phyloP scores from a whole-genome alignment of 345 rosid species.

The Firmiana major region DNA sequence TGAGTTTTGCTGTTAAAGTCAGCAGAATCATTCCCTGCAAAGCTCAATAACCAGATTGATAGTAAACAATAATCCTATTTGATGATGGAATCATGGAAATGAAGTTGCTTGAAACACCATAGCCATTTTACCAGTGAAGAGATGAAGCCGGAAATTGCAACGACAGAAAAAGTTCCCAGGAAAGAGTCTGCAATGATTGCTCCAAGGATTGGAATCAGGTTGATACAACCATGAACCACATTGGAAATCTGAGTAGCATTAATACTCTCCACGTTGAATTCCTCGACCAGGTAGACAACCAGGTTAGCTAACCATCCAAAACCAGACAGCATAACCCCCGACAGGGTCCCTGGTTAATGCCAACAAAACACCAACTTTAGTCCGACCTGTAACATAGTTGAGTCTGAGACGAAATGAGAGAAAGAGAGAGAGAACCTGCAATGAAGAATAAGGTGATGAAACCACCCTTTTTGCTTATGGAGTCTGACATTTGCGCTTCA shows the following conservation, averaged over 20 bases:
- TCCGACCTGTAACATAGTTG: background rate
- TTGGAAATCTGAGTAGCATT: constrained; percentile 19
- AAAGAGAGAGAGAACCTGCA: background rate
- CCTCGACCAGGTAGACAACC: constrained; percentile 32
- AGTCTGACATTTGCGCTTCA: background rate
- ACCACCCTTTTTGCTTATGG: constrained; percentile 17
- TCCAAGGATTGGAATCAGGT: constrained; percentile 23
- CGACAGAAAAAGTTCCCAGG: constrained; percentile 19
- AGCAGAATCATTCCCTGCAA: constrained; percentile 22
- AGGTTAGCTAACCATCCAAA: constrained; percentile 22
- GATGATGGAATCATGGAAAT: background rate
- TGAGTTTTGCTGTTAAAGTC: constrained; percentile 14
- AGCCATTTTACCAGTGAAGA: constrained; percentile 20
- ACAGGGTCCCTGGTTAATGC: constrained; percentile 7
- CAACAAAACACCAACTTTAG: background rate
- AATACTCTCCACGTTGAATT: constrained; percentile 24
- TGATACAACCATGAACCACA: constrained; percentile 8
- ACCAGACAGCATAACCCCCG: constrained; percentile 11
- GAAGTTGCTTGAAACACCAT: background rate
- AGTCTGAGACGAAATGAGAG: background rate
- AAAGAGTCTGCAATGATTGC: constrained; percentile 25
- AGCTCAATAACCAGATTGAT: no score
- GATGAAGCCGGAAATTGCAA: constrained; percentile 8
- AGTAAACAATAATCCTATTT: background rate
- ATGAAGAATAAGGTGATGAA: constrained; percentile 25